These are phyloP conservation scores for Biancaea sappan DNA, from an alignment of 306 rosid genomes.

Conservation along the genomic window DNA sequence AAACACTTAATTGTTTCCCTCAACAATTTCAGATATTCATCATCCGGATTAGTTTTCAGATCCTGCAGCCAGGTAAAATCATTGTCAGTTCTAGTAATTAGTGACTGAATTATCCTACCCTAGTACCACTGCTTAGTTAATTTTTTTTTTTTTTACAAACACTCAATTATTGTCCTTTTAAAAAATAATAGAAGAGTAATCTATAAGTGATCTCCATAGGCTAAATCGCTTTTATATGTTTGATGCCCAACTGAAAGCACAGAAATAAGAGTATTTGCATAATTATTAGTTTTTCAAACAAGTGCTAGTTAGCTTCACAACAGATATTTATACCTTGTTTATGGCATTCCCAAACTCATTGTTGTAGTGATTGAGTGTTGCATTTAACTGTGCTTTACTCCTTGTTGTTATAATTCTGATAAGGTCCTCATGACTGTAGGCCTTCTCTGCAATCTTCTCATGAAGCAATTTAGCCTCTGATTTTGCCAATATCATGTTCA, in stretches of 20 bases:
- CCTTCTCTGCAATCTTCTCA: slow-evolving; percentile 61
- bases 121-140: neutral
- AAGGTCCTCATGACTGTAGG: slow-evolving; percentile 63
- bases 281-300: neutral
- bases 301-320: neutral
- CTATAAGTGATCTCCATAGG: neutral
- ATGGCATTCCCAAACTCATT: slow-evolving; percentile 69
- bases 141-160: neutral
- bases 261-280: neutral
- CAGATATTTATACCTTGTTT: slow-evolving; percentile 58
- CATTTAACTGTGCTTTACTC: slow-evolving; percentile 71
- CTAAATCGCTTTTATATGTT: neutral
- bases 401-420: slow-evolving; percentile 76
- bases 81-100: slow-evolving; percentile 29
- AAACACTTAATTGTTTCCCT: slow-evolving; percentile 67
- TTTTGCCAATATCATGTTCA: slow-evolving; percentile 60
- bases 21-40: slow-evolving; percentile 71
- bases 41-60: slow-evolving; percentile 63
- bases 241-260: neutral
- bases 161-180: neutral
- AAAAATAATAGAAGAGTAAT: slow-evolving; percentile 3
- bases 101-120: neutral
- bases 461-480: slow-evolving; percentile 80
- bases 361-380: slow-evolving; percentile 73
- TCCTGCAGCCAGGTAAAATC: slow-evolving; percentile 60